Percentiles rank a stretch among this genome's conserved stretches.
These are phyloP conservation scores for Iris macrosiphon DNA, from an alignment of 106 monocot species.

Conservation along the genomic window DNA sequence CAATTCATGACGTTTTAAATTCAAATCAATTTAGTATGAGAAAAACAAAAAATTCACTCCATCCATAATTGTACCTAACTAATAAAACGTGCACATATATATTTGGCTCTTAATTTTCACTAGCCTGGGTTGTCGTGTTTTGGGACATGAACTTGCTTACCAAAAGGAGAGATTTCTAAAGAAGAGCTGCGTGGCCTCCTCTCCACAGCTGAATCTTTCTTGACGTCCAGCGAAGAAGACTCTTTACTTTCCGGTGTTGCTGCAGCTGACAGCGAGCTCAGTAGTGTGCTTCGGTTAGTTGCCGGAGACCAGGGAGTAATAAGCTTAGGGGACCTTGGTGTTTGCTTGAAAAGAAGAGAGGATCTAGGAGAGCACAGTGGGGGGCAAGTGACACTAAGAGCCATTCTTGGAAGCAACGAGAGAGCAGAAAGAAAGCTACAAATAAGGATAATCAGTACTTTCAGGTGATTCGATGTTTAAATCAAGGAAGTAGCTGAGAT, in stretches of 20 bases:
- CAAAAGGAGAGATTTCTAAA: constrained; percentile 58
- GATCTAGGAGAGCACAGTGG: background rate
- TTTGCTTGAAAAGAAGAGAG: constrained; percentile 1
- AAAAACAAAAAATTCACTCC: no score
- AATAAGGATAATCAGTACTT: no score
- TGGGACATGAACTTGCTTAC: constrained; percentile 20
- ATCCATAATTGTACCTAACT: no score
- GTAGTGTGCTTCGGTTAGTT: background rate
- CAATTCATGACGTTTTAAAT: no score
- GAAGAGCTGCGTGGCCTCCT: constrained; percentile 30
- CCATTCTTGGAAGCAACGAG: background rate
- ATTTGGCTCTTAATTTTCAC: no score
- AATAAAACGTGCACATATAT: no score
- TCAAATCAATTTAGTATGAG: no score
- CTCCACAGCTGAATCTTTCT: constrained; percentile 8
- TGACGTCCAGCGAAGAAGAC: background rate
- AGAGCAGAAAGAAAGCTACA: no score
- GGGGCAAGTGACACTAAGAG: background rate
- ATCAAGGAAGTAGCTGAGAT: background rate
- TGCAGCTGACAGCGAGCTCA: background rate
- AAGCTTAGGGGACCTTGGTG: background rate
- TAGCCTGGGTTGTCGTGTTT: no score
- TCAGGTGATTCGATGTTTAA: background rate
- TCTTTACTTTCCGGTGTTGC: background rate
- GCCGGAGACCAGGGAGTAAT: background rate